Conservation (phyloP, 2,329 filamentous ascomycete genomes). For the Juglanconis oblonga region DNA sequence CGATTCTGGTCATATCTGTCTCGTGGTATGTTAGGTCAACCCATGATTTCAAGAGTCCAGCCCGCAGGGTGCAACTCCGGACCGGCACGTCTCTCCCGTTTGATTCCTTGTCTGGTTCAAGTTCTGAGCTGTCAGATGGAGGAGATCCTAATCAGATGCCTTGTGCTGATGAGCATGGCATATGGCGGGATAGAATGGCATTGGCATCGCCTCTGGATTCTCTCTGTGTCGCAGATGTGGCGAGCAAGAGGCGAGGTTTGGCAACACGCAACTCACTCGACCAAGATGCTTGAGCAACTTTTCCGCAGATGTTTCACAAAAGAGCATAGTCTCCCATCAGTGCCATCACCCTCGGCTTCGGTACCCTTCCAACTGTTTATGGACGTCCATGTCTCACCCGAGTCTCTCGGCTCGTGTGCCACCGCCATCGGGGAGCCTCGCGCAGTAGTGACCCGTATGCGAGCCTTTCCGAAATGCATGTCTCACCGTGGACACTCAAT, state of each 20-base stretch:
- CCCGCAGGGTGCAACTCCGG: background rate
- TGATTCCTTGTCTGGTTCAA: background rate
- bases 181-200: background rate
- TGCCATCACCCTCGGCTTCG: slow-evolving; percentile 2
- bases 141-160: background rate
- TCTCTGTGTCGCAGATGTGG: background rate
- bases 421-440: slow-evolving; percentile 12
- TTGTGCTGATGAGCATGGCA: background rate
- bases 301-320: background rate
- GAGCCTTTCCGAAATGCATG: slow-evolving; percentile 18
- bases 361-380: slow-evolving; percentile 3
- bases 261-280: background rate
- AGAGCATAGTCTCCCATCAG: background rate
- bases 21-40: too few relatives aligned
- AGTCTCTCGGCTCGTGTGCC: background rate
- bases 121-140: background rate
- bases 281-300: background rate
- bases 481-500: slow-evolving; percentile 9
- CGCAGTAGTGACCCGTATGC: slow-evolving; percentile 13
- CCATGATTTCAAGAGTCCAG: background rate
- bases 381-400: slow-evolving; percentile 15
- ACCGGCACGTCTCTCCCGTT: background rate
- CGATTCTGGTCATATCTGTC: too few relatives aligned
- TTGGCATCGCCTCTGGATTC: background rate
- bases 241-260: background rate